These are phyloP conservation scores for Oryza glaberrima DNA, from an alignment of 176 grass and related monocot species.

Conservation along the genomic window DNA sequence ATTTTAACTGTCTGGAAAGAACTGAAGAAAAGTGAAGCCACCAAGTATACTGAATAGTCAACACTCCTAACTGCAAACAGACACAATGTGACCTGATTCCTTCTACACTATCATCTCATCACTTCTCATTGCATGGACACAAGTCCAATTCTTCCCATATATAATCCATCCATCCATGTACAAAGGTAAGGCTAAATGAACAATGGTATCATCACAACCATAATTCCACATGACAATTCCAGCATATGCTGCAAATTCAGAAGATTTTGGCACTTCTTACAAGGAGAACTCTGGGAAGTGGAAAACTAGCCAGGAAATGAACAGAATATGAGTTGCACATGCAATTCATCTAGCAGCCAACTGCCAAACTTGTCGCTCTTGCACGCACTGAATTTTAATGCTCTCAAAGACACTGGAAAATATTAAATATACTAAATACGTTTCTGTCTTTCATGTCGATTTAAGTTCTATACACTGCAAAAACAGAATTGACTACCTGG, in stretches of 20 bases:
- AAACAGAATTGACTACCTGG: background rate
- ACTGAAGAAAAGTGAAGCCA: constrained; percentile 25
- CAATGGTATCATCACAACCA: background rate
- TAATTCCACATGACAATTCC: background rate
- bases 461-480: background rate
- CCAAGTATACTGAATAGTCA: constrained; percentile 3
- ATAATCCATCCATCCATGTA: background rate
- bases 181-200: background rate
- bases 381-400: background rate
- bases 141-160: background rate
- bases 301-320: background rate
- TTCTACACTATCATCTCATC: background rate
- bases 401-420: background rate
- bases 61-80: background rate
- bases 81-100: background rate
- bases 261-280: background rate
- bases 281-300: background rate
- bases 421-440: constrained; percentile 6
- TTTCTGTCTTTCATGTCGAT: background rate
- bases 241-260: no score
- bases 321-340: background rate
- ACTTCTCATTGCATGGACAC: background rate
- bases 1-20: constrained; percentile 7
- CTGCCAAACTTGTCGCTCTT: background rate
- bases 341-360: background rate